Base-by-base conservation (phyloP, 1,284 basidiomycete genomes). In the Apiotrichum laibachii region DNA sequence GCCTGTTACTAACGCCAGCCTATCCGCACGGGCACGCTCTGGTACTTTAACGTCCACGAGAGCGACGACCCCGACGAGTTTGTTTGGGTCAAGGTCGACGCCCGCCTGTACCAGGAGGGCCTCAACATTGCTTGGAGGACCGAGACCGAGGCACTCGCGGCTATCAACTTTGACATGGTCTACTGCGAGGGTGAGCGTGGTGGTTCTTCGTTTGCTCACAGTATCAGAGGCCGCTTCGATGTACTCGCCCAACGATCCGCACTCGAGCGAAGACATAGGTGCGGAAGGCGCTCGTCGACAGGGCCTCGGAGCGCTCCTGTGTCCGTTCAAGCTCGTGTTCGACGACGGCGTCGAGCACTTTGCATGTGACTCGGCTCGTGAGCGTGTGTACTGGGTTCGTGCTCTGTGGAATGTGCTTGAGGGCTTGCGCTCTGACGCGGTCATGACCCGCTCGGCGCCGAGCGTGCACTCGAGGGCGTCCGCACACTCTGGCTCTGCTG, bases 1-100 rank as follows among this genome's bases (percentile, higher is more conserved):
- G 18, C 8, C 16, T n/a, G 40, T 8, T 42, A 9, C 40, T 45
- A 7, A 56, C 57, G 18, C 49, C 67, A 93, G 92, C 89, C 90
- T 1, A 79, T 90, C 11, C 85, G 88, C 57, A 87, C 90, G 43
- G 91, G 92, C 15, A 80, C 86, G 16, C 78, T 94, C 0, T 94
- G 89, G 86, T 94, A 92, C 71, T 83, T 94, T 54, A 92, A 94
- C 61, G 91, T 93, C 0, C 90, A 94, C 72, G 85, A 71, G 49
- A 56, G 55, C 8, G 63, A 62, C 8, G 50, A 85, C 0, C 76
- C 82, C 2, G 85, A 87, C 13, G 87, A 89, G 0, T 93, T 86
- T 74, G 79, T 83, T 44, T 94, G 92, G 92, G 85, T 91, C 67
- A 82, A 87, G 62, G 89, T 89, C 61, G 88, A 91, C 70, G 91